Base-by-base conservation (phyloP, 2,329 filamentous ascomycete species). In the Colletotrichum sp. region DNA sequence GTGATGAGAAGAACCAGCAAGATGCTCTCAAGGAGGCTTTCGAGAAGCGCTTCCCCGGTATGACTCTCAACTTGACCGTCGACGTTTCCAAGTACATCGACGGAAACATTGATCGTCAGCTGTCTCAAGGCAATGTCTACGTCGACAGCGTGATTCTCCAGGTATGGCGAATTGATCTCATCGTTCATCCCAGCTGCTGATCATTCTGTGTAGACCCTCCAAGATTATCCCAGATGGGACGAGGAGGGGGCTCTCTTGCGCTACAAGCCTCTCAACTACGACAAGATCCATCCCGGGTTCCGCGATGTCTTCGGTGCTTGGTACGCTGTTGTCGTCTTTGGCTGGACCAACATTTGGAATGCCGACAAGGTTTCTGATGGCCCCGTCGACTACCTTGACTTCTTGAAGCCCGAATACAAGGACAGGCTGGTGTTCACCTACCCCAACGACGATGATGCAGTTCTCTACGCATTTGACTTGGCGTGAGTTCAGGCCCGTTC, bases 61-160 rank as follows among this genome's bases (percentile, higher is more conserved):
- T 90, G 73, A 87, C 84, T 8, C 84, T 91, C 30, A 90, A 91
- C 77, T 52, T 90, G 39, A 90, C 89, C 0, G 88, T 90, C 89
- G 73, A 91, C 91, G 78, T 91, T 88, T 90, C 89, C 74, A 91
- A 91, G 78, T 91, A 91, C 77, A 89, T 89, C 77, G 87, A 90
- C 71, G 82, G 78, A 19, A 82, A 83, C 19, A 79, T 91, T 15
- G 88, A 91, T 77, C 80, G 84, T 59, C 87, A 89, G 71, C 81
- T 90, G 2, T 85, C 84, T 6, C 75, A 78, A 2, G 80, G 82
- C 9, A 82, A 81, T 6, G 81, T 86, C 11, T 83, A 82, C 9
- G 84, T 88, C 27, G 90, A 91, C 78, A 86, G 85, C 76, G 81
- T 87, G 34, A 83, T 86, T 11, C 79, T 91, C 5, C 89, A 91